phyloP scores from a whole-genome alignment of 176 grass and related monocot genomes.

The Phyllostachys edulis region DNA sequence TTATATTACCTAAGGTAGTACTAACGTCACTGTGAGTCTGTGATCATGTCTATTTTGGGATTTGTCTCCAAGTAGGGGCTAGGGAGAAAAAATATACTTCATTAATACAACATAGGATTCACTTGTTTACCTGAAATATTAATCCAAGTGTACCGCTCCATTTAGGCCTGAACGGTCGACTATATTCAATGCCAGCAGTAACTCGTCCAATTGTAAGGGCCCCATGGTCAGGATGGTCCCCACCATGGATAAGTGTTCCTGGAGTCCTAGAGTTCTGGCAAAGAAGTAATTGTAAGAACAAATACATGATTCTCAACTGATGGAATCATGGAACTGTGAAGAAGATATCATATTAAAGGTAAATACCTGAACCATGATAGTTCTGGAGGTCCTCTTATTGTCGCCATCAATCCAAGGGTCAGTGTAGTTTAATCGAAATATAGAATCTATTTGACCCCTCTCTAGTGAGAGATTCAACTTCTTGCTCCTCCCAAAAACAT shows the following conservation, averaged over 20 bases:
- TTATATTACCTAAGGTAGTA: not conserved
- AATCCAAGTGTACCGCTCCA: constrained; percentile 82
- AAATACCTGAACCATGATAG: constrained; percentile 81
- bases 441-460: constrained; percentile 93
- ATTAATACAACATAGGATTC: not conserved
- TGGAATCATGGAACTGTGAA: constrained; percentile 9
- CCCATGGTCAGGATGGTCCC: constrained; percentile 60
- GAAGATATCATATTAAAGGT: constrained; percentile 17
- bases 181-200: constrained; percentile 84
- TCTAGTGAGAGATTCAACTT: constrained; percentile 89
- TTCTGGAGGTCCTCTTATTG: constrained; percentile 91
- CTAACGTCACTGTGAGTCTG: not conserved
- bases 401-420: constrained; percentile 97
- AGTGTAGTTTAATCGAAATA: constrained; percentile 85
- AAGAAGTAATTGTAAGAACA: constrained; percentile 27
- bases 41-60: not conserved
- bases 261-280: constrained; percentile 83
- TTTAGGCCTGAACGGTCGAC: constrained; percentile 82
- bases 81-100: not conserved
- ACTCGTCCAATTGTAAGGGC: constrained; percentile 74
- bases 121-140: constrained; percentile 76
- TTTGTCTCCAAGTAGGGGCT: not conserved
- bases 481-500: constrained; percentile 97
- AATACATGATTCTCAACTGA: constrained; percentile 7
- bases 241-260: constrained; percentile 86